These are phyloP conservation scores for Penicillium sp. DNA, from an alignment of 2,329 filamentous ascomycete species.

Conservation along the genomic window DNA sequence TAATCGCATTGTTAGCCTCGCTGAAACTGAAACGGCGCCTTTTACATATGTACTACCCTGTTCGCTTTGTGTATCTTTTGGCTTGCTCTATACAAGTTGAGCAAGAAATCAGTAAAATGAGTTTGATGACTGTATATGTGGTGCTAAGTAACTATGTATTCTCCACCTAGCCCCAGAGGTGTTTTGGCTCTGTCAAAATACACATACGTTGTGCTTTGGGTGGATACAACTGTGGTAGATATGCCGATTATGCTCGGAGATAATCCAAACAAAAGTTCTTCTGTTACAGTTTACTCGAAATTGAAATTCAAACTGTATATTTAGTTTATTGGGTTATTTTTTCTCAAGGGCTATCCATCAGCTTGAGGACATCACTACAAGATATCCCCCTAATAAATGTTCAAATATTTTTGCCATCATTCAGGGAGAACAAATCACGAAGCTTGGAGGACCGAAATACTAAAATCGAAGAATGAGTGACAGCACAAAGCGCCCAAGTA, in stretches of 20 bases:
- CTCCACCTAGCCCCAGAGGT: neutral
- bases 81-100: too few species aligned
- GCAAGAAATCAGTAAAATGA: neutral
- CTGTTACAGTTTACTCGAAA: neutral
- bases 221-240: neutral
- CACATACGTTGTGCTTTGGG: too few species aligned
- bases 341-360: neutral
- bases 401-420: neutral
- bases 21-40: neutral
- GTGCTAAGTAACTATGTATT: neutral
- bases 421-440: too few species aligned
- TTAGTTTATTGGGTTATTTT: neutral
- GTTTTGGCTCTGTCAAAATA: neutral
- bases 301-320: neutral
- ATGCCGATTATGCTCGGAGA: accelerated
- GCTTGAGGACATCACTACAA: neutral
- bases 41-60: neutral
- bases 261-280: too few species aligned
- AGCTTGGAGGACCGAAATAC: neutral
- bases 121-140: neutral
- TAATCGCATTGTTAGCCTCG: neutral
- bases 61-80: neutral
- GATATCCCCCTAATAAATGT: neutral
- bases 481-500: neutral
- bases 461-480: neutral